Base-by-base conservation (phyloP, 306 rosid species). In the Castanea mollissima region DNA sequence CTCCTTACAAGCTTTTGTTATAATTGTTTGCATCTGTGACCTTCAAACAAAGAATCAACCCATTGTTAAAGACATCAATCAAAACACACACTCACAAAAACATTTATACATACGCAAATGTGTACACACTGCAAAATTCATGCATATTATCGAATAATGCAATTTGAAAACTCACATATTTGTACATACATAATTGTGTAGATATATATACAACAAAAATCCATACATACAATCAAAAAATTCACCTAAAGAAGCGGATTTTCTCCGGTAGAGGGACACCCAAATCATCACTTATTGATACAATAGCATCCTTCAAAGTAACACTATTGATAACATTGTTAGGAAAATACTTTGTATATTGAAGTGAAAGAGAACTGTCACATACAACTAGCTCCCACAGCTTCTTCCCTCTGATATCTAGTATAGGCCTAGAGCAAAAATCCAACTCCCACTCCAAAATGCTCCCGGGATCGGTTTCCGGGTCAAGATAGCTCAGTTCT, bases 11-110 rank as follows among this genome's bases (percentile, higher is more conserved):
- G 99, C 97, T 77, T 90, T 95, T 84, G 98, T 88, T 77, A 95
- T 89, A 77, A 92, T 93, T 56, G 99, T 95, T 90, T 95, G 97
- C 99, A 95, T 95, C 88, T 95, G 99, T 76, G 97, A 89, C 92
- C 99, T 95, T 58, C 57, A 87, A 89, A 76, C 80, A 88, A 86
- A 65, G 68, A 67, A 74, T 67, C 9, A 19, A 14, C 6, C 57
- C 32, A 16, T 54, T 52, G 16, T 79, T 64, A 15, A 25, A 73
- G 21, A 64, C 14, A 73, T 79, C 34, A 21, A 60, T 3, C 41
- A 58, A 23, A 69, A 23, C 70, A 21, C n/a, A 25, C 32, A 52
- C 15, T 32, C 52, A 34, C 44, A 69, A 18, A 68, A 41, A 38
- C 46, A 38, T 38, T 38, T 38, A 38, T 38, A 38, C 46, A 49